Percentiles rank a stretch among this genome's conserved stretches.
Conservation (phyloP, 176 grass and related monocot species). For the Poa annua region DNA sequence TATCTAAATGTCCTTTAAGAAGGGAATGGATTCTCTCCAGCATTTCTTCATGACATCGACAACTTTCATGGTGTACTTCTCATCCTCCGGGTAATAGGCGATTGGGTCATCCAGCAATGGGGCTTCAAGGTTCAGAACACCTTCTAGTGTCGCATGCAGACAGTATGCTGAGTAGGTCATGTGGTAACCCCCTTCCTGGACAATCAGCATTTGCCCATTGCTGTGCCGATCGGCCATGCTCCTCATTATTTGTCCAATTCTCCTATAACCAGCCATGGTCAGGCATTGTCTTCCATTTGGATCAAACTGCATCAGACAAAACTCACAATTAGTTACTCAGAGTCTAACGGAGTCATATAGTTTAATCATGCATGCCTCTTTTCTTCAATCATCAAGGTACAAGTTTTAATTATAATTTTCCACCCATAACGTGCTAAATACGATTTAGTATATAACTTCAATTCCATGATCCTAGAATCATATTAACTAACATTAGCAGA, state of each 20-base stretch:
- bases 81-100: constrained; percentile 85
- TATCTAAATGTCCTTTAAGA: constrained; percentile 60
- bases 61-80: constrained; percentile 52
- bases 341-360: background rate
- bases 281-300: constrained; percentile 96
- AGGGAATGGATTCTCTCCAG: constrained; percentile 82
- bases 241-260: constrained; percentile 63
- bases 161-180: constrained; percentile 89
- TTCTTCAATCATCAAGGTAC: background rate
- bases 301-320: constrained; percentile 67
- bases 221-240: constrained; percentile 49
- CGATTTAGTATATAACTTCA: background rate
- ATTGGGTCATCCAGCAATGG: constrained; percentile 72
- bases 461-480: too few relatives aligned
- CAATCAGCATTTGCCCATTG: constrained; percentile 68
- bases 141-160: constrained; percentile 82
- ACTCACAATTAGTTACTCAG: background rate
- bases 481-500: background rate
- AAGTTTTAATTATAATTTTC: background rate
- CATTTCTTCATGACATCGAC: constrained; percentile 61
- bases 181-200: constrained; percentile 93
- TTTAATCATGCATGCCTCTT: background rate
- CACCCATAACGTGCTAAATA: background rate
- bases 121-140: constrained; percentile 60
- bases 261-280: constrained; percentile 80